A percentile compares a stretch with the other conserved stretches of the same genome.
phyloP scores from a whole-genome alignment of 495 filamentous ascomycete genomes.

The Pseudoneurospora amorphoporcata region DNA sequence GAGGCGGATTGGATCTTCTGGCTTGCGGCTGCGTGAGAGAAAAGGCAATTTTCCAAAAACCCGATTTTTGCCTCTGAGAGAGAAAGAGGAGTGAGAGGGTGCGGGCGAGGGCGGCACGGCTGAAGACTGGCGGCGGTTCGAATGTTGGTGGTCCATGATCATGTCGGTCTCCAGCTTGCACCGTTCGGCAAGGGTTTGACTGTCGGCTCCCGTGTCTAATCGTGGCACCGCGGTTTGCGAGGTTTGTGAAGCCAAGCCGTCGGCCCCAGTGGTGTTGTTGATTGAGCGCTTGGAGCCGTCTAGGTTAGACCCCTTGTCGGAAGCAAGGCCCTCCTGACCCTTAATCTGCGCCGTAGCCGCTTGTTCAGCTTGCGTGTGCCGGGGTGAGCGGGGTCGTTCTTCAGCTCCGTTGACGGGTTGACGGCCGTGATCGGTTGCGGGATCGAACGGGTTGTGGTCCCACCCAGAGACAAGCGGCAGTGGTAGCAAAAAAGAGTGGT shows the following conservation, averaged over 20 bases:
- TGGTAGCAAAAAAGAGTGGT: neutral
- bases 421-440: neutral
- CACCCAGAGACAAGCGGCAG: neutral
- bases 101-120: conserved; percentile 9
- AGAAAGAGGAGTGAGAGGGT: conserved; percentile 6
- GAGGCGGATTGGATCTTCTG: conserved; percentile 9
- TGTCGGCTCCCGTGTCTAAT: conserved; percentile 30
- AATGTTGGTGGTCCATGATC: conserved; percentile 32
- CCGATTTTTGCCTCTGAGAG: conserved; percentile 21
- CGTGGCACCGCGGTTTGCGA: conserved; percentile 18
- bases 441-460: neutral
- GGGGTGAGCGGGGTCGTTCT: neutral
- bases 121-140: conserved; percentile 10
- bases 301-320: neutral
- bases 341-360: neutral
- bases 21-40: conserved; percentile 24
- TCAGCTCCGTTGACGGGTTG: neutral
- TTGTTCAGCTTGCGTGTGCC: neutral
- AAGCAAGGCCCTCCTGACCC: neutral
- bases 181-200: conserved; percentile 31
- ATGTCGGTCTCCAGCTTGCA: conserved; percentile 23
- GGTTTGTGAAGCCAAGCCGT: neutral
- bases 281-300: neutral
- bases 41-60: conserved; percentile 31
- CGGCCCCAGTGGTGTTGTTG: neutral